phyloP scores from a whole-genome alignment of 1,284 basidiomycete genomes.

The Vanrija pseudolonga region DNA sequence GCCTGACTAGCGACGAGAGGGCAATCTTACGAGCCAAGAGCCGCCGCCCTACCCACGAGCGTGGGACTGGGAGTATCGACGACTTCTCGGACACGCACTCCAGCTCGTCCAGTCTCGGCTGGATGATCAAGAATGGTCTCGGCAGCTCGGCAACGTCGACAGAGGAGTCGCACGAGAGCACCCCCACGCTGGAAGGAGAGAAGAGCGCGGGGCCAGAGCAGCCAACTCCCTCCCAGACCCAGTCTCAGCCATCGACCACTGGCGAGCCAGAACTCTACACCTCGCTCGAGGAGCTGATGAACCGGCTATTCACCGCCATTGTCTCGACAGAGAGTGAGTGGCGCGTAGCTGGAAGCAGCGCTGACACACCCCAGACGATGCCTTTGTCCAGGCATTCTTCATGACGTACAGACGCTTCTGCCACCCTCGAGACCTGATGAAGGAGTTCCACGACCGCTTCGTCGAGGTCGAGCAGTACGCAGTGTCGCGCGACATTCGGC shows the following conservation, averaged over 20 bases:
- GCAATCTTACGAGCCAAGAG: no score
- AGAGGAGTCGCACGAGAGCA: slow-evolving; percentile 8
- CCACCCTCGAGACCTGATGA: slow-evolving; percentile 36
- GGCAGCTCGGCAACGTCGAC: neutral
- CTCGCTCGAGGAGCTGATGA: slow-evolving; percentile 31
- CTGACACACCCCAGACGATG: slow-evolving; percentile 22
- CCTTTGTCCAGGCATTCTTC: slow-evolving; percentile 43
- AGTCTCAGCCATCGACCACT: neutral
- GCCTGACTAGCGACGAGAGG: no score
- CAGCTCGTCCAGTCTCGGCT: slow-evolving; percentile 29
- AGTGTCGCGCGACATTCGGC: slow-evolving; percentile 33
- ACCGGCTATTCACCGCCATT: slow-evolving; percentile 39
- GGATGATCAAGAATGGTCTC: slow-evolving; percentile 22
- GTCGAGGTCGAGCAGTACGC: slow-evolving; percentile 32
- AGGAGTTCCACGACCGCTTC: slow-evolving; percentile 37
- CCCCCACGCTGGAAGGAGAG: slow-evolving; percentile 4
- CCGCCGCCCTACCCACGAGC: no score
- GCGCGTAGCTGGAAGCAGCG: no score
- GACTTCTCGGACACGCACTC: slow-evolving; percentile 25
- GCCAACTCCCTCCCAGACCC: neutral
- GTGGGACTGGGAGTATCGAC: neutral
- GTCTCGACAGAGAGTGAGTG: slow-evolving; percentile 38
- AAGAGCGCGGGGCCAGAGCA: neutral
- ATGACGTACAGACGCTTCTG: slow-evolving; percentile 47
- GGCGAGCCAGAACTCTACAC: slow-evolving; percentile 14